Evolutionary conservation across 1,139 yeast species (phyloP), one percentile per base, ranked within the genome.

Genomic region (Nakaseomyces delphensis): DNA sequence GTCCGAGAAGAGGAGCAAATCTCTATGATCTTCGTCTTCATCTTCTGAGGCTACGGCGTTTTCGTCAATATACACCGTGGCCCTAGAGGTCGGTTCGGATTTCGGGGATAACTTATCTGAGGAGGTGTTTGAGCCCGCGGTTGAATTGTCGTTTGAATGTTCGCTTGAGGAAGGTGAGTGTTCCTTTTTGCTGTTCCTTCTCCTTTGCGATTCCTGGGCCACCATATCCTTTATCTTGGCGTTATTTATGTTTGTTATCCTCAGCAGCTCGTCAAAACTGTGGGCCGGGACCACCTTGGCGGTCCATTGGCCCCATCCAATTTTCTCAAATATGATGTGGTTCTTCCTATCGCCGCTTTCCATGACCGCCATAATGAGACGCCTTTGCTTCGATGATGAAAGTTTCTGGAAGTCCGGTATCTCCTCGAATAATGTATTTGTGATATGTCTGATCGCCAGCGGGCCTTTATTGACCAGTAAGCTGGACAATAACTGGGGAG

Each of bases 221-320:
- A 47, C 49, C 11, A 68, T 62, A 52, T 65, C 62, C 48, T 64
- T 60, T 30, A 66, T 68, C 48, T 62, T 61, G 20, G 60, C 62
- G 46, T 59, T 65, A 19, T 62, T 56, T 16, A 56, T 54, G 43
- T 59, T 59, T 5, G 60, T 52, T 9, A 50, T 45, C 28, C 57
- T 60, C 35, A 68, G 55, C 42, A 63, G 61, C 25, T 50, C 68
- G 25, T 68, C 71, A 46, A 77, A 77, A 45, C 64, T 65, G 18
- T 33, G 37, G 46, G 71, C 76, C 8, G 73, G 62, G 41, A 71
- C 74, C 13, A 73, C 76, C 46, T 79, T 71, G 6, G 89, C 94
- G 21, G 89, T 86, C 97, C 97, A 89, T 58, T 91, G 93, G 46
- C 97, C 97, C 97, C 97, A 89, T 20, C 96, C 96, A 33, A 87